These are phyloP conservation scores for Debaryomycetaceae sp. DNA, from an alignment of 1,139 yeast species.

Conservation along the genomic window DNA sequence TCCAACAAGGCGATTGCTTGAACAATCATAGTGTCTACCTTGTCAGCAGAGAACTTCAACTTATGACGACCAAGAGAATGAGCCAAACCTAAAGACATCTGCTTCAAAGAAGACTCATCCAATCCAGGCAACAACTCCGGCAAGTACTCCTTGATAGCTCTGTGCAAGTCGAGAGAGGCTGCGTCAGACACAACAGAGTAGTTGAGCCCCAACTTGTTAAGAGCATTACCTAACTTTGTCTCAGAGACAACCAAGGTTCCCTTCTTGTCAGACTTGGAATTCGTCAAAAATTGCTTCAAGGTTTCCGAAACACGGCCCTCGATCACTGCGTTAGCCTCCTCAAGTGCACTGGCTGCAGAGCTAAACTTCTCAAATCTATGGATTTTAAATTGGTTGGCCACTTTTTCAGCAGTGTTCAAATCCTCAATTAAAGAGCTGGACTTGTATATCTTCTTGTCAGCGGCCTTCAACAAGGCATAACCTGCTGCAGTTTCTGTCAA, in stretches of 20 bases:
- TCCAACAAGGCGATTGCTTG: slow-evolving; percentile 97
- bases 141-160: slow-evolving; percentile 91
- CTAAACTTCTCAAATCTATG: slow-evolving; percentile 93
- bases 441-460: slow-evolving; percentile 95
- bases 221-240: slow-evolving; percentile 92
- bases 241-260: slow-evolving; percentile 89
- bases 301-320: slow-evolving; percentile 93
- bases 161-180: slow-evolving; percentile 87
- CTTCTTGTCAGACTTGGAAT: slow-evolving; percentile 84
- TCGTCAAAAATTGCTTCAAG: slow-evolving; percentile 72
- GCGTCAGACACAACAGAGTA: slow-evolving; percentile 92
- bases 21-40: slow-evolving; percentile 97
- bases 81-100: slow-evolving; percentile 96
- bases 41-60: slow-evolving; percentile 95
- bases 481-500: slow-evolving; percentile 99
- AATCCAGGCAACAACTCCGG: slow-evolving; percentile 95
- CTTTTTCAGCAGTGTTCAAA: slow-evolving; percentile 80
- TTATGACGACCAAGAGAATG: slow-evolving; percentile 98
- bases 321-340: slow-evolving; percentile 87
- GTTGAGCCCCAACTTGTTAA: slow-evolving; percentile 88
- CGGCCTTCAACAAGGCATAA: slow-evolving; percentile 93
- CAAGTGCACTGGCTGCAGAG: slow-evolving; percentile 94
- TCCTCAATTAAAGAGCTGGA: slow-evolving; percentile 72
- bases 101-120: slow-evolving; percentile 76
- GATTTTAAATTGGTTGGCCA: slow-evolving; percentile 75